These are phyloP conservation scores for Melaleuca quinquenervia DNA, from an alignment of 345 rosid species.

Conservation along the genomic window DNA sequence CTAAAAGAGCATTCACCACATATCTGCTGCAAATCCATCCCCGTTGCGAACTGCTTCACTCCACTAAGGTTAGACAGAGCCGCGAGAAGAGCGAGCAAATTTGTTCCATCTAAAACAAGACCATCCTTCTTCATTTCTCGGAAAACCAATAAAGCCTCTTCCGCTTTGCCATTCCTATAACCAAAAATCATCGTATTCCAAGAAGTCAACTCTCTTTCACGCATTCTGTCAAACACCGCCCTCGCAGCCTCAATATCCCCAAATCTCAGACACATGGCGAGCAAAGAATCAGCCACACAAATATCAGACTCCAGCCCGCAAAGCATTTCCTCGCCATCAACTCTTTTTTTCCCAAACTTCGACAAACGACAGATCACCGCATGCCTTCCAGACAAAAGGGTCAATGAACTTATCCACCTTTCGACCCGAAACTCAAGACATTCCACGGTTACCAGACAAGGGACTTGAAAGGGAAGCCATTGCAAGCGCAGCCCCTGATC, in stretches of 20 bases:
- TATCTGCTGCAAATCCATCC: neutral
- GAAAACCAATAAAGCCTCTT: neutral
- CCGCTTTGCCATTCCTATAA: constrained; percentile 6
- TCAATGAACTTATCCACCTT: constrained; percentile 7
- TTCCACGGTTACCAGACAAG: constrained; percentile 6
- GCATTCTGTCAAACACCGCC: constrained; percentile 20
- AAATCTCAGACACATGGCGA: constrained; percentile 5
- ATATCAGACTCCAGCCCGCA: constrained; percentile 5
- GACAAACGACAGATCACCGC: constrained; percentile 8
- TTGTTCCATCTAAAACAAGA: constrained; percentile 2
- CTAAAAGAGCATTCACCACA: constrained; percentile 14
- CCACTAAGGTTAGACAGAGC: constrained; percentile 2
- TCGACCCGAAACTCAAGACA: constrained; percentile 1
- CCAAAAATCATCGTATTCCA: constrained; percentile 13
- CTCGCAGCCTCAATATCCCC: neutral
- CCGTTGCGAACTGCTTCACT: constrained; percentile 3
- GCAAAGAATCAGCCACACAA: constrained; percentile 5
- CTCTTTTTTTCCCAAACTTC: constrained; percentile 2
- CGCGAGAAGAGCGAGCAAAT: constrained; percentile 6
- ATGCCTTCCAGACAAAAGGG: constrained; percentile 16
- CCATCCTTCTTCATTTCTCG: constrained; percentile 1
- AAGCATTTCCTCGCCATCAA: constrained; percentile 7
- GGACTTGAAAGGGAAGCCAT: constrained; percentile 1
- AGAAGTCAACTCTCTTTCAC: constrained; percentile 8
- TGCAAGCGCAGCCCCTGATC: constrained; percentile 15